Percentiles rank a stretch among this genome's conserved stretches.
phyloP scores from a whole-genome alignment of 1,284 basidiomycete species.

The Tilletiopsis washingtonensis region DNA sequence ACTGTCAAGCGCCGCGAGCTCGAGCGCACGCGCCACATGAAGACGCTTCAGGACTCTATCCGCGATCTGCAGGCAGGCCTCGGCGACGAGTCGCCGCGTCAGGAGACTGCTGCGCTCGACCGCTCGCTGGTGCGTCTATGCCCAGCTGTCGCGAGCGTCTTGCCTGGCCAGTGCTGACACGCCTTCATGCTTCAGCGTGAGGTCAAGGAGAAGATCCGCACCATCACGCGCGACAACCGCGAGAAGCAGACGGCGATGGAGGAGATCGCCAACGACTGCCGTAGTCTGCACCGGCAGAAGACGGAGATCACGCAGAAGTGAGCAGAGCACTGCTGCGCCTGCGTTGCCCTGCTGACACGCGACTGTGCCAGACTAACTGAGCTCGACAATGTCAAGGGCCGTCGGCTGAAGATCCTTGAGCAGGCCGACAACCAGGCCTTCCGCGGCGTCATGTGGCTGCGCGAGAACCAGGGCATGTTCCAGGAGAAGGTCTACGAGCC shows the following conservation, averaged over 20 bases:
- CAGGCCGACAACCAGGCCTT: slow-evolving; percentile 58
- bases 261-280: slow-evolving; percentile 9
- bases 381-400: slow-evolving; percentile 28
- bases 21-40: slow-evolving; percentile 17
- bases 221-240: slow-evolving; percentile 8
- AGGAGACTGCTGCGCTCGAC: slow-evolving; percentile 19
- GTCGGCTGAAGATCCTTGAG: slow-evolving; percentile 28
- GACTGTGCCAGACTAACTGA: not conserved
- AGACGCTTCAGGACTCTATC: slow-evolving; percentile 17
- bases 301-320: slow-evolving; percentile 7
- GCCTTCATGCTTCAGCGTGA: not conserved
- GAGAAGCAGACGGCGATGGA: slow-evolving; percentile 12
- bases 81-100: slow-evolving; percentile 12
- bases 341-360: too few species aligned
- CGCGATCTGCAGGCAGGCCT: slow-evolving; percentile 14
- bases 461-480: slow-evolving; percentile 62
- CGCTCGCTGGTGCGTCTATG: slow-evolving; percentile 6
- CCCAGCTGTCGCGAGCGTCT: not conserved
- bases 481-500: slow-evolving; percentile 78
- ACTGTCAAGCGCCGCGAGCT: slow-evolving; percentile 23
- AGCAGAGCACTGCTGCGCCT: too few species aligned
- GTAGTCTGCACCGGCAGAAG: slow-evolving; percentile 9
- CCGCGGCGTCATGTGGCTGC: slow-evolving; percentile 68
- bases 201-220: slow-evolving; percentile 11
- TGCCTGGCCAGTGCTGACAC: not conserved